Base-by-base conservation (phyloP, 1,139 yeast species). In the Candida sanyaensis region DNA sequence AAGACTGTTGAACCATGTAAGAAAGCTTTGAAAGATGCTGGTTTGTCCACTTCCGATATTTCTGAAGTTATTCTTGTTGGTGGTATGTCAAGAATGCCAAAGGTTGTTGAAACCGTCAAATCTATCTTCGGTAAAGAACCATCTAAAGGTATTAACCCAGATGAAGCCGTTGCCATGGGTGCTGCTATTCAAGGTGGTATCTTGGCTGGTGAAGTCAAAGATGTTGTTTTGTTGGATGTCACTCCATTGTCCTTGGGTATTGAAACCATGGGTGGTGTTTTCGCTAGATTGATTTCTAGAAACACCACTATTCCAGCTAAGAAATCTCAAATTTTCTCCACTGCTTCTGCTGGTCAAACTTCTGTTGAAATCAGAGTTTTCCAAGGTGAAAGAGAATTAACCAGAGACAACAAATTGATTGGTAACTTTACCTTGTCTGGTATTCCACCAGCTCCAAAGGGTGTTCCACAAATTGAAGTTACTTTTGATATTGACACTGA, bases 31-130 rank as follows among this genome's bases (percentile, higher is more conserved):
- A 93, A 92, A 81, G 99, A 95, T 74, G 98, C 99, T 60, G 85
- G 84, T 60, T 78, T 93, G 69, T 63, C 86, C 57, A 83, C 96
- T 50, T 86, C 95, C 54, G 95, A 88, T 63, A 79, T 93, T 64
- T 86, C 96, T 62, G 99, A 93, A 77, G 98, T 93, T 62, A 87
- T 93, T 68, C 82, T 93, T 60, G 99, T 93, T 61, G 99, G 99
- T 83, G 99, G 99, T 86, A 93, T 92, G 99, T 88, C 98, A 55
- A 90, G 99, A 82, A 93, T 93, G 99, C 99, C 99, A 76, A 95
- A 93, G 86, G 98, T 93, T 68, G 80, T 90, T 57, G 97, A 91
- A 71, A 92, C 98, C 63, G 99, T 93, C 70, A 92, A 91, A 80
- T 73, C 81, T 57, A 80, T 93, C 63, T 93, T 93, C 74, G 95